Evolutionary conservation across 805 yeast species (phyloP), one percentile per base, ranked within the genome.

Genomic region (Candida piceae): DNA sequence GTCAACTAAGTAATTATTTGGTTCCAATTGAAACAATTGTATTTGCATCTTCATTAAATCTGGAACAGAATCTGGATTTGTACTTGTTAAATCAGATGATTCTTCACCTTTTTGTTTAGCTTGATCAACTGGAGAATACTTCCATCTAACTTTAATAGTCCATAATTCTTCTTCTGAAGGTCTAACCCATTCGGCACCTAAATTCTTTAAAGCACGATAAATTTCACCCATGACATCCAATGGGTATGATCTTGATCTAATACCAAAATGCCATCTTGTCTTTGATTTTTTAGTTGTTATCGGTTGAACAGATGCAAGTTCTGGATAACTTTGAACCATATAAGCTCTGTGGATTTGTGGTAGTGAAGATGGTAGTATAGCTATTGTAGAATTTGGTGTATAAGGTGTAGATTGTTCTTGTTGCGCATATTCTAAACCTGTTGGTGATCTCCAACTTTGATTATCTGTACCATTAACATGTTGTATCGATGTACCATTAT

Each of bases 161-260:
- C 97, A 90, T 35, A 88, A 67, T 52, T 89, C 96, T 53, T 89
- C 96, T 50, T 89, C 96, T 0, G 89, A 76, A 6, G 97, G 97
- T 50, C 82, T 80, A 8, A 93, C 85, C 97, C 97, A 93, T 60
- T 93, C 97, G 0, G 97, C 97, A 1, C 96, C 97, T 37, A 93
- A 66, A 52, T 85, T 87, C 62, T 85, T 85, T 56, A 93, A 69
- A 1, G 97, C 97, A 32, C 96, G 72, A 63, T 93, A 93, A 30
- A 93, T 89, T 58, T 93, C 98, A 19, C 97, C 96, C 97, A 93
- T 93, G 4, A 93, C 98, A 60, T 93, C 98, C 50, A 93, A 69
- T 23, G 98, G 97, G 57, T 93, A 93, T 1, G 96, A 86, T 52
- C 97, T 73, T 7, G 96, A 87, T 57, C 98, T 72, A 42, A 93